A percentile compares a stretch with the other conserved stretches of the same genome.
Evolutionary conservation across 2,329 filamentous ascomycete species (phyloP).

Genomic region (Cryphonectria naterciae): DNA sequence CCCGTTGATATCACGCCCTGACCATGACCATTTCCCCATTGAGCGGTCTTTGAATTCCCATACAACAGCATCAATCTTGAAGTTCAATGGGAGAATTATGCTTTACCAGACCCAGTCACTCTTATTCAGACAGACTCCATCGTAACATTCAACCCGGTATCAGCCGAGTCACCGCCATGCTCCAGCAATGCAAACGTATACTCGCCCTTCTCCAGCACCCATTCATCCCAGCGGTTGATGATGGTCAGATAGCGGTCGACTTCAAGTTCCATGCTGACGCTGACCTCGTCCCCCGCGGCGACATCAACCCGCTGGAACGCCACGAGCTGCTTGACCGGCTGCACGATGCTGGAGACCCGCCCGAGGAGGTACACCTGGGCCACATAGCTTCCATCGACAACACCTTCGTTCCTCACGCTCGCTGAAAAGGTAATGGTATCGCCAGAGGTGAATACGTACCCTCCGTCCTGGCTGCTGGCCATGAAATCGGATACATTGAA

Average conservation of each 20-base stretch:
- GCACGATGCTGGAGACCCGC: conserved; percentile 45
- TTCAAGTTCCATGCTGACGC: conserved; percentile 42
- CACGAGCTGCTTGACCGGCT: conserved; percentile 48
- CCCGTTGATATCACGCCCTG: neutral
- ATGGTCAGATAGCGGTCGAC: conserved; percentile 47
- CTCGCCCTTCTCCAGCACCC: conserved; percentile 48
- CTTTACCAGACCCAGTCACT: too few relatives aligned
- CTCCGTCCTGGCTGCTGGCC: neutral
- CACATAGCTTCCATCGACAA: conserved; percentile 42
- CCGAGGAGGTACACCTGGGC: conserved; percentile 46
- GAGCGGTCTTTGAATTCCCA: neutral
- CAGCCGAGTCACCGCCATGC: conserved; percentile 43
- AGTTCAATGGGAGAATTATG: neutral
- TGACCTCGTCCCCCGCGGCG: conserved; percentile 37
- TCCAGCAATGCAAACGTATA: conserved; percentile 48
- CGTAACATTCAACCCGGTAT: conserved; percentile 44
- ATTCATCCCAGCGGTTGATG: conserved; percentile 46
- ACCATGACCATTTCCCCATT: neutral
- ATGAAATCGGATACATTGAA: conserved; percentile 38
- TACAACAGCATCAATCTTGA: too few relatives aligned
- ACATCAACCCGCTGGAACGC: conserved; percentile 47
- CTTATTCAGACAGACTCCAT: conserved; percentile 39
- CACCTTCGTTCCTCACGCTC: conserved; percentile 41
- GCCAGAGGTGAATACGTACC: conserved; percentile 15
- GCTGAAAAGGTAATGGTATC: conserved; percentile 43